Evolutionary conservation across 2,329 filamentous ascomycete genomes (phyloP), one percentile per base, ranked within the genome.

Genomic region (Macrophomina phaseolina): DNA sequence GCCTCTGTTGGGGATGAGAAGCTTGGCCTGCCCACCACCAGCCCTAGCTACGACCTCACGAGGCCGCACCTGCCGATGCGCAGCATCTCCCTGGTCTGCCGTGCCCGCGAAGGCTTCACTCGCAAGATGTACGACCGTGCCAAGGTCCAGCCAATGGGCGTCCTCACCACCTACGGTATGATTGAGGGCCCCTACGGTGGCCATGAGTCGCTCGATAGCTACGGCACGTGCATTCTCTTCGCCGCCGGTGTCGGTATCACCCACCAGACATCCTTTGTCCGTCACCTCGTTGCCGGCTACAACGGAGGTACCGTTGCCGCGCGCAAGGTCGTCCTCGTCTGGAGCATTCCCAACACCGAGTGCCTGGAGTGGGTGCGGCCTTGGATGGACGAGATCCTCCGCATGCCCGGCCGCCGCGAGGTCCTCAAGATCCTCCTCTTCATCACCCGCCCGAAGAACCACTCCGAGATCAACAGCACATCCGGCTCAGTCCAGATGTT

Each of bases 171-270:
- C 6, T 87, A 80, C 42, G 91, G 90, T 70, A 85, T 88, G 55
- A 87, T 91, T 49, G 91, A 94, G 78, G 91, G 91, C 0, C 91
- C 91, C 0, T 94, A 94, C 73, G 85, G 91, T 58, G 90, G 89
- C 45, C 84, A 89, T 74, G 89, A 93, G 75, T 84, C 82, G 70
- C 84, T 94, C 75, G 84, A 89, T 68, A 92, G 90, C 1, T 94
- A 93, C 77, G 91, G 91, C 70, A 93, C 90, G 0, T 88, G 91
- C 36, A 87, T 94, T 77, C 85, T 94, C 46, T 92, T 94, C 74
- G 91, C 91, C 0, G 91, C 91, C 67, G 91, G 91, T 72, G 90
- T 94, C 12, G 91, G 91, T 69, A 91, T 94, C 72, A 93, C 91
- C 0, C 91, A 94, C 72, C 90, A 91, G 70, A 87, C 93, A 32